Base-by-base conservation (phyloP, 139 green algal genomes). In the Ettlia oleoabundans region DNA sequence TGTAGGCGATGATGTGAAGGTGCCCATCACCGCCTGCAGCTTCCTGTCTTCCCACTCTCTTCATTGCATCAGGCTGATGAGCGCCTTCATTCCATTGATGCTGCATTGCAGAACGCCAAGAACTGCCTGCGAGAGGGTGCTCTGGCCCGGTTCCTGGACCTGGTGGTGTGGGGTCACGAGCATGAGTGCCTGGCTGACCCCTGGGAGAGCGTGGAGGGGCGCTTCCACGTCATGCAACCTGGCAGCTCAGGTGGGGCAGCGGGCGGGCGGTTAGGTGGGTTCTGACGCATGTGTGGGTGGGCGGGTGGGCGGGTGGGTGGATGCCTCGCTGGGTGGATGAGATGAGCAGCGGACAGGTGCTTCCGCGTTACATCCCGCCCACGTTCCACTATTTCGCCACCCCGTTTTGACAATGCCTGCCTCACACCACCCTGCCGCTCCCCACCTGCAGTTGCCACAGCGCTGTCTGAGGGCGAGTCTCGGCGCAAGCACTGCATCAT, bases 161-260 rank as follows among this genome's bases (percentile, higher is more conserved):
- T 99, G 32, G 93, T 98, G 13, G 71, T 99, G 18, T 99, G 97
- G 97, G 97, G 97, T 1, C 97, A 99, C 86, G 97, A 99, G 88
- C 97, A 99, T 85, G 96, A 99, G 91, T 99, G 95, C 92, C 89
- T 92, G 47, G 58, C 88, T 0, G 90, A 97, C 9, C 80, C 90
- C 24, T 83, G 93, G 91, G 91, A 92, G 61, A 72, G 80, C 47
- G 62, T 26, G 35, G 64, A 87, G 47, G 78, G 69, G 24, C 33
- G 52, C 24, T 92, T 92, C 75, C 66, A n/a, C 4, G 79, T 95
- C 28, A 19, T 97, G 72, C 97, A 99, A 92, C 97, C 96, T 0
- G 97, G 97, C 9, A 97, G 91, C 43, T 33, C 65, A 26, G 64
- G 65, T 74, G 47, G 4, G 76, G 30, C 13, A 26, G 24, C 37